phyloP scores from a whole-genome alignment of 2,329 filamentous ascomycete species.

The Penicillium aurantiogriseum region DNA sequence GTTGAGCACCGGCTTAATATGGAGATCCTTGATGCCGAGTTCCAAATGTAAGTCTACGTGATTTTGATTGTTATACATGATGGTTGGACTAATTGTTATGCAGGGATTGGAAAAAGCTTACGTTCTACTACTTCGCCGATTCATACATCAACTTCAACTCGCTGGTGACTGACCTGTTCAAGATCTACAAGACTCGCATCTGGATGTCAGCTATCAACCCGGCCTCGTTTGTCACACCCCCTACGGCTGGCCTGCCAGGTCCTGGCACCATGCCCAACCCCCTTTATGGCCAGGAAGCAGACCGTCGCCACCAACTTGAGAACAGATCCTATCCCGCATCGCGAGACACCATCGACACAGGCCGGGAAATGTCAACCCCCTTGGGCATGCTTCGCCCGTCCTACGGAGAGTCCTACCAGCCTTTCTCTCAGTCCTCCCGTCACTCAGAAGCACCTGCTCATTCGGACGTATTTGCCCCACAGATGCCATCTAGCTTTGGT shows the following conservation, averaged over 20 bases:
- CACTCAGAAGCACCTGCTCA: conserved; percentile 32
- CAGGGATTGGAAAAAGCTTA: conserved; percentile 98
- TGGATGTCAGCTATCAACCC: conserved; percentile 99
- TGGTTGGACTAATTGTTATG: conserved; percentile 5
- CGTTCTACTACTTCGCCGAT: conserved; percentile 98
- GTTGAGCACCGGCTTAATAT: conserved; percentile 92
- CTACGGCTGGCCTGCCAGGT: conserved; percentile 68
- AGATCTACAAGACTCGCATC: conserved; percentile 98
- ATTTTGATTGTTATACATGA: background rate
- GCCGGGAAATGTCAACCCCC: conserved; percentile 30
- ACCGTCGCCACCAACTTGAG: conserved; percentile 45
- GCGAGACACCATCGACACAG: conserved; percentile 32
- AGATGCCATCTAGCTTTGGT: conserved; percentile 33
- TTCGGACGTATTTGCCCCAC: conserved; percentile 39
- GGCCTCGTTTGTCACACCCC: conserved; percentile 79
- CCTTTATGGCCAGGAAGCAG: conserved; percentile 50
- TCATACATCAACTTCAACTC: conserved; percentile 99
- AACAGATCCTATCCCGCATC: conserved; percentile 28
- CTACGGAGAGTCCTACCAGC: conserved; percentile 40
- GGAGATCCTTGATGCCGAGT: conserved; percentile 98
- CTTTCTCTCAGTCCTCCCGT: conserved; percentile 33
- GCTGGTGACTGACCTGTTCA: conserved; percentile 94
- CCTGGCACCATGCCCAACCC: conserved; percentile 66
- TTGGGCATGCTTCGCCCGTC: conserved; percentile 33
- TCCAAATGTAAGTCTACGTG: conserved; percentile 76